Evolutionary conservation across 208 protist species (phyloP), one percentile per base, ranked within the genome.

Genomic region (Crithidia fasciculata): DNA sequence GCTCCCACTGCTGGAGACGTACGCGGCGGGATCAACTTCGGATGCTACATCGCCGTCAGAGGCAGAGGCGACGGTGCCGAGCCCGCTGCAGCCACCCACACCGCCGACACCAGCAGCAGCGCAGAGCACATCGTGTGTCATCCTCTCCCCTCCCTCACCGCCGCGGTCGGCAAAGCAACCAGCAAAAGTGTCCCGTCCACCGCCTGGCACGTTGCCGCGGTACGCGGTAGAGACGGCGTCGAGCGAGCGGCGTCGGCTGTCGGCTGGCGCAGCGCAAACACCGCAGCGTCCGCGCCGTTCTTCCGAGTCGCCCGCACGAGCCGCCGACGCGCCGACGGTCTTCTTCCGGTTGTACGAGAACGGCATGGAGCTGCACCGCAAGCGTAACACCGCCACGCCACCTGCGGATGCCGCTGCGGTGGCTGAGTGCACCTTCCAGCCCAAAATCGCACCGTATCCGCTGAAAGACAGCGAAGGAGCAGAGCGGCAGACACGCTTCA

Each of bases 311-410:
- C 16, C 67, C 13, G 44, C 56, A 12, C 19, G 40, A 15, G 3
- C 61, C 8, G 28, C 15, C 4, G 8, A 36, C 15, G 54, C 8
- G 0, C 3, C 49, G 5, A 44, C 70, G 5, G 71, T 82, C 9
- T 82, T 82, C 40, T 62, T 59, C 19, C 69, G 77, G 10, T 43
- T 82, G n/a, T 82, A 82, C 47, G 61, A 72, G 49, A 62, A 72
- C n/a, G 77, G 70, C 10, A 57, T 77, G 64, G 72, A 71, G 74
- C 72, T 67, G 39, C 72, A 79, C n/a, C 73, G 65, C 15, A 54
- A 61, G 54, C 62, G 68, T 0, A 36, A 44, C 15, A 36, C 45
- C 4, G 58, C 56, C 2, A 56, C 36, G 58, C 54, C 63, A n/a
- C 2, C 36, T 2, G 45, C 47, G 36, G 36, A 28, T 19, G 57